These are phyloP conservation scores for Epichloe typhina DNA, from an alignment of 2,329 filamentous ascomycete species.

Conservation along the genomic window DNA sequence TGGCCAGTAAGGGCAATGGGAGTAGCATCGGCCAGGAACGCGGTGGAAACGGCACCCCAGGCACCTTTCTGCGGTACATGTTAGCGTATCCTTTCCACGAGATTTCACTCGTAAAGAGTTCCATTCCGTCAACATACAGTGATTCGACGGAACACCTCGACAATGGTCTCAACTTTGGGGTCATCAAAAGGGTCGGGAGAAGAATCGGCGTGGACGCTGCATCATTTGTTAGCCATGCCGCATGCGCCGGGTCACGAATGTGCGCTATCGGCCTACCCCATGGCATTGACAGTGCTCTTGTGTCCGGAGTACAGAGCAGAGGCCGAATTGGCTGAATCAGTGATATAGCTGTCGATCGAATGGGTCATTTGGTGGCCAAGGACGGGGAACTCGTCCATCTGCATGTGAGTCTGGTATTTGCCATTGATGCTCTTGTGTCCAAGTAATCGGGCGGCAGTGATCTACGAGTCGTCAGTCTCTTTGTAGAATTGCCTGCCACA, in stretches of 20 bases:
- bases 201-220: slow-evolving; percentile 60
- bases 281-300: slow-evolving; percentile 71
- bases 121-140: slow-evolving; percentile 32
- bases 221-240: background rate
- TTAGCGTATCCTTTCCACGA: background rate
- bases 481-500: too few species aligned
- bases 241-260: background rate
- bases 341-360: slow-evolving; percentile 75
- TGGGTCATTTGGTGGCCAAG: slow-evolving; percentile 83
- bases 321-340: slow-evolving; percentile 75
- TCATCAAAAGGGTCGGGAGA: slow-evolving; percentile 64
- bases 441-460: slow-evolving; percentile 66
- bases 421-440: slow-evolving; percentile 76
- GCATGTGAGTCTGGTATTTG: slow-evolving; percentile 63
- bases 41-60: slow-evolving; percentile 63
- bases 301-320: slow-evolving; percentile 72
- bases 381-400: slow-evolving; percentile 71
- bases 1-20: slow-evolving; percentile 64
- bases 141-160: slow-evolving; percentile 61
- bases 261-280: slow-evolving; percentile 36
- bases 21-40: slow-evolving; percentile 69
- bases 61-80: slow-evolving; percentile 28
- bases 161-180: slow-evolving; percentile 75
- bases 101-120: background rate
- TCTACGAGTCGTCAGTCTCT: slow-evolving; percentile 20